Conservation (phyloP, 106 monocot species). For the Dendrobium chrysotoxum region DNA sequence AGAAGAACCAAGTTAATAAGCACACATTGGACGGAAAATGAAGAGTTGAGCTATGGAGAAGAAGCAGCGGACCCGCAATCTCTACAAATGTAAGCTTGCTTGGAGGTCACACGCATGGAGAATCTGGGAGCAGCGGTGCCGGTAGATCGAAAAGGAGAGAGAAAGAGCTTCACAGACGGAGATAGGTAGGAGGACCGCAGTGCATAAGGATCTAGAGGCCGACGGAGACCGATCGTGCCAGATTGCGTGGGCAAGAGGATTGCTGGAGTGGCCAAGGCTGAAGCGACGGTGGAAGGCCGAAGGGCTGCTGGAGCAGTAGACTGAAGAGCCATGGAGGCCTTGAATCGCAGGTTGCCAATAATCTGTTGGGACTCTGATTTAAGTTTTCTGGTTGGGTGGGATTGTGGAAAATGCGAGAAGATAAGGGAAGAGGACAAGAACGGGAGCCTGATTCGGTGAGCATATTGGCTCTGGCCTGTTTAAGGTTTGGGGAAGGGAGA, state of each 20-base stretch:
- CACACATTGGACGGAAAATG: background rate
- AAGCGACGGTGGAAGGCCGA: conserved; percentile 10
- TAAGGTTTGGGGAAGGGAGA: background rate
- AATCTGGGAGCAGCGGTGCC: conserved; percentile 29
- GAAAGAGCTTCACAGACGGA: conserved; percentile 45
- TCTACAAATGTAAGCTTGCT: conserved; percentile 85
- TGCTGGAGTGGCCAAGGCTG: background rate
- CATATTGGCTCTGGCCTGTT: background rate
- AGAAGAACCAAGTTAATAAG: background rate
- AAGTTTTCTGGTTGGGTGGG: background rate
- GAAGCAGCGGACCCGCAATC: conserved; percentile 65
- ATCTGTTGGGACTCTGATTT: background rate
- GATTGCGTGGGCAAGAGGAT: background rate
- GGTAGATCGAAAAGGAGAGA: conserved; percentile 8
- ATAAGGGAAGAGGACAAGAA: background rate
- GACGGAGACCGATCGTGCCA: conserved; percentile 22
- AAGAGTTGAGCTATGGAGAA: background rate
- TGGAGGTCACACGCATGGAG: conserved; percentile 66
- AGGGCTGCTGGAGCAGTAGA: conserved; percentile 21
- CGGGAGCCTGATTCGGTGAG: background rate
- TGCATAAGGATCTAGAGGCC: conserved; percentile 25
- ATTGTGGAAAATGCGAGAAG: background rate
- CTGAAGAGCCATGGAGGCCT: conserved; percentile 64
- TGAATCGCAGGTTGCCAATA: background rate
- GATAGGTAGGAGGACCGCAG: conserved; percentile 69